Base-by-base conservation (phyloP, 805 yeast species). In the Starmerella apis region DNA sequence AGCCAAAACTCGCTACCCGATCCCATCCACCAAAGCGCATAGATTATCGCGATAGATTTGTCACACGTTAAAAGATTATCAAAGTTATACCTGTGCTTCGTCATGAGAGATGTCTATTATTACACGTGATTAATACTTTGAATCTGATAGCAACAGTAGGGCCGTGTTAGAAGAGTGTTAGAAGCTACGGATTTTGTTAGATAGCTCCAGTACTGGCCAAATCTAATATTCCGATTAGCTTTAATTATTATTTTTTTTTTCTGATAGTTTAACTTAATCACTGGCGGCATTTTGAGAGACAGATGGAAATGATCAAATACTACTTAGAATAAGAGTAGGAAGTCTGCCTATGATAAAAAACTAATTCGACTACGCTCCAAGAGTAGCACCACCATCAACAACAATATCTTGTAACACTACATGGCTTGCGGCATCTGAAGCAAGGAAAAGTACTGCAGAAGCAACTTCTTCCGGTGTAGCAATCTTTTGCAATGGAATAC, bases 311-410 rank as follows among this genome's bases (percentile, higher is more conserved):
- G n/a, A n/a, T n/a, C n/a, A n/a, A n/a, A n/a, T n/a, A n/a, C n/a
- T n/a, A n/a, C n/a, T n/a, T n/a, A n/a, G n/a, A n/a, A n/a, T n/a
- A n/a, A n/a, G n/a, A n/a, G n/a, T n/a, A n/a, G n/a, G n/a, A n/a
- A n/a, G n/a, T n/a, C n/a, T n/a, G n/a, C n/a, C n/a, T n/a, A n/a
- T n/a, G n/a, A n/a, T n/a, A n/a, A n/a, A n/a, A n/a, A n/a, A n/a
- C n/a, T n/a, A n/a, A n/a, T n/a, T n/a, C n/a, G n/a, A n/a, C 24
- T 37, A 50, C 5, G 54, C 51, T 4, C 53, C 56, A 6, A 53
- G 38, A 6, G 56, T 53, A 3, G 56, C 56, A 3, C 56, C 56
- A n/a, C 56, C 56, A 24, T 53, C 56, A 27, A 50, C 50, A 4
- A 53, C 56, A 14, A 53, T 53, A 38, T 53, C 56, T 28, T 53